Conservation (phyloP, 495 filamentous ascomycete genomes). For the Xylaria bambusicola region DNA sequence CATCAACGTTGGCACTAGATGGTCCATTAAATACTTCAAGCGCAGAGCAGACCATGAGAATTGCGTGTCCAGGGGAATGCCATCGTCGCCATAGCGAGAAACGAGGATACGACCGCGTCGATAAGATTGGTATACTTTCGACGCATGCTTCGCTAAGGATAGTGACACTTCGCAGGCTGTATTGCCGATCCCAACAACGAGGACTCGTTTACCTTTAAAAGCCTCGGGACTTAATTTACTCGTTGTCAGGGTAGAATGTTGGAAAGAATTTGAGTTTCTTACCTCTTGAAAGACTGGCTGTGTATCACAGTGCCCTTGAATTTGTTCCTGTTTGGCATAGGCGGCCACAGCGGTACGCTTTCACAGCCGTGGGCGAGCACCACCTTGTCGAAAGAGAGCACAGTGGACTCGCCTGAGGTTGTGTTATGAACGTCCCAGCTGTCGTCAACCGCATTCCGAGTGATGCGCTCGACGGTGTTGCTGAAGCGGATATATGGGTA, state of each 20-base stretch:
- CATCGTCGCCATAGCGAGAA: conserved; percentile 16
- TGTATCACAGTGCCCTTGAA: conserved; percentile 65
- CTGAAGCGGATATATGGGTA: conserved; percentile 10
- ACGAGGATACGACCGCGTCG: conserved; percentile 21
- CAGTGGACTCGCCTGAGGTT: neutral
- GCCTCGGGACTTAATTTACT: conserved; percentile 9
- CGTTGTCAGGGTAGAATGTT: conserved; percentile 22
- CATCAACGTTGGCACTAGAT: conserved; percentile 23
- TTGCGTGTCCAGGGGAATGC: conserved; percentile 19
- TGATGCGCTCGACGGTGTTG: conserved; percentile 17
- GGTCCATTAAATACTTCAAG: conserved; percentile 22
- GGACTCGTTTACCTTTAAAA: no score
- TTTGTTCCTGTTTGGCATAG: conserved; percentile 60
- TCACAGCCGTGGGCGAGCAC: conserved; percentile 20
- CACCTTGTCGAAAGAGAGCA: conserved; percentile 21
- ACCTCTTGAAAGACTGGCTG: neutral
- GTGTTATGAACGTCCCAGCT: conserved; percentile 20
- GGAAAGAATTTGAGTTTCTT: conserved; percentile 24
- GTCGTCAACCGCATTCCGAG: conserved; percentile 11
- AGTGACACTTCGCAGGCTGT: no score
- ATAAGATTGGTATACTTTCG: conserved; percentile 23
- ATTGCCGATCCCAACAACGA: no score
- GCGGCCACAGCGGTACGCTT: conserved; percentile 37
- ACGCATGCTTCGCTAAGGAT: conserved; percentile 17
- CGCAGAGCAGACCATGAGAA: conserved; percentile 18